Evolutionary conservation across 139 green algal species (phyloP).

Genomic region (Auxenochlorella pyrenoidosa): DNA sequence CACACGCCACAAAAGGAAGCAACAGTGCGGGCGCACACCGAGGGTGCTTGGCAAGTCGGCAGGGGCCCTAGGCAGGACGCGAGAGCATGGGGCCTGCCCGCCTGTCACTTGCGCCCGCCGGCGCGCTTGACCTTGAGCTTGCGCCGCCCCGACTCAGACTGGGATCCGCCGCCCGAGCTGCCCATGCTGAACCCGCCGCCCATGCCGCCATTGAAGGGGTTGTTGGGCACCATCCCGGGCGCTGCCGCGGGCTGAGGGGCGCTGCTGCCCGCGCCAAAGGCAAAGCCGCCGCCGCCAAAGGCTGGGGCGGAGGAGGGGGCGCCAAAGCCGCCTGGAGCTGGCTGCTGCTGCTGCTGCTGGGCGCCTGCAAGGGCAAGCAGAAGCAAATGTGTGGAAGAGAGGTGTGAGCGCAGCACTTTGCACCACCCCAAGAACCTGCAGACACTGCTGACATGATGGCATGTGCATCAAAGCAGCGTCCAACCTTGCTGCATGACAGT

Average conservation of each 20-base stretch:
- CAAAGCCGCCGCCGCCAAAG: constrained; percentile 18
- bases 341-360: background rate
- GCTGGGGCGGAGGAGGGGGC: background rate
- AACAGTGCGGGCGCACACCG: too few relatives aligned
- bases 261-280: constrained; percentile 3
- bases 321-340: background rate
- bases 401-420: background rate
- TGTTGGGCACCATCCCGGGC: constrained; percentile 42
- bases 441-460: too few relatives aligned
- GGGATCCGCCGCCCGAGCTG: constrained; percentile 38
- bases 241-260: background rate
- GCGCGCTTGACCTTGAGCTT: constrained; percentile 48
- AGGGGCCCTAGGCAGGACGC: too few relatives aligned
- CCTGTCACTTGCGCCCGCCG: constrained; percentile 13
- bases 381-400: background rate
- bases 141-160: constrained; percentile 43
- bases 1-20: too few relatives aligned
- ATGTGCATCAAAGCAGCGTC: too few relatives aligned
- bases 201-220: constrained; percentile 44
- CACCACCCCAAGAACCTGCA: background rate
- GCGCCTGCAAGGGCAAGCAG: background rate
- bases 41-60: too few relatives aligned
- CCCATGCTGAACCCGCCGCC: constrained; percentile 47
- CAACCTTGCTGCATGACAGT: too few relatives aligned
- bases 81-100: background rate